Evolutionary conservation across 352 stramenopile species (phyloP), one percentile per base, ranked within the genome.

Genomic region (Aphanomyces astaci): DNA sequence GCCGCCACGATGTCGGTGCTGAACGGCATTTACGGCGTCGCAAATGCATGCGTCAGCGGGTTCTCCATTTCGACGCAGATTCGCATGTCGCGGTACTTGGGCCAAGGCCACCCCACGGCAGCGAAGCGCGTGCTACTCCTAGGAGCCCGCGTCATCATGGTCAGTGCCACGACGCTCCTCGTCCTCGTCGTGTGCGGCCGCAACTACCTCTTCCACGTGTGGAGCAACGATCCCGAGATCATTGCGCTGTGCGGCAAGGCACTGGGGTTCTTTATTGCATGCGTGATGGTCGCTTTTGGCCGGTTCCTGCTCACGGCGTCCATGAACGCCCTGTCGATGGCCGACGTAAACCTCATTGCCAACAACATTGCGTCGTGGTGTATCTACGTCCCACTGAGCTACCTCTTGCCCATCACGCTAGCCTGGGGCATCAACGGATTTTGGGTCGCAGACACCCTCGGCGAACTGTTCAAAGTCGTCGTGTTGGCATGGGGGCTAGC

Each of bases 31-130:
- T 83, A 79, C 66, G 75, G 76, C 36, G 73, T 83, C 39, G 71
- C 72, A 32, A 80, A 81, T 57, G 79, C 75, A 32, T 74, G 72
- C 11, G 77, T 83, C 17, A 80, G 73, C 32, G 77, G 77, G 39
- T 83, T 83, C 52, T 81, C 75, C 24, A 81, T 76, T 0, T 76
- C 75, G 45, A 83, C 77, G 30, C 77, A 83, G 51, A 83, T 83
- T 51, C 75, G 75, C 66, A 83, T 83, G 77, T 79, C 75, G 22
- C 75, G 77, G 4, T 81, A 83, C 68, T 46, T 83, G 2, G 77
- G 77, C 59, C 75, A 78, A 15, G 76, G 76, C 66, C 77, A 73
- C 52, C 71, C 76, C n/a, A 31, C 33, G 9, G 43, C 40, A 11
- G 62, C 62, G 1, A 68, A 68, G 51, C 62, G 62, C 2, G 62